phyloP scores from a whole-genome alignment of 2,329 filamentous ascomycete genomes.

The Stenocarpella maydis region DNA sequence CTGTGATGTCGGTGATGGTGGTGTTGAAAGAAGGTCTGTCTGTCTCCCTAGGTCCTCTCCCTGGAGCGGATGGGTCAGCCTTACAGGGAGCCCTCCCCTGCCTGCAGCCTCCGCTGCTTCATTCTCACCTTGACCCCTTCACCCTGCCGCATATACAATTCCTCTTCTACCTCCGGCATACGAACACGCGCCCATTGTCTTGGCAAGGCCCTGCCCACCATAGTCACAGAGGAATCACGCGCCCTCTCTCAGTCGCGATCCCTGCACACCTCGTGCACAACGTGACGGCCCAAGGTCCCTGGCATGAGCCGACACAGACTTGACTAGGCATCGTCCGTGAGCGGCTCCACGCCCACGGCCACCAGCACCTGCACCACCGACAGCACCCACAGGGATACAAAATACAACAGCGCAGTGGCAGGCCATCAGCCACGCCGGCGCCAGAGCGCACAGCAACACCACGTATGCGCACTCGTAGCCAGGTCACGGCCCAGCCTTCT shows the following conservation, averaged over 20 bases:
- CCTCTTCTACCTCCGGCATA: slow-evolving; percentile 8
- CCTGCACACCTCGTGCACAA: not conserved
- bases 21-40: not conserved
- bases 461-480: slow-evolving; percentile 9
- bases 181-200: not conserved
- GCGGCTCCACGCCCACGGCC: slow-evolving; percentile 15
- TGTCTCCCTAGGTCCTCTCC: not conserved
- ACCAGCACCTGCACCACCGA: not conserved
- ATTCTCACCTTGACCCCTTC: slow-evolving; percentile 12
- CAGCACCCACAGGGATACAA: not conserved
- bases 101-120: not conserved
- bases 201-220: not conserved
- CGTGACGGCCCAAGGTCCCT: slow-evolving; percentile 19
- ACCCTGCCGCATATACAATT: slow-evolving; percentile 3
- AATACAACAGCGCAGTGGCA: not conserved
- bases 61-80: slow-evolving; percentile 1
- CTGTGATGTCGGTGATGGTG: too few species aligned
- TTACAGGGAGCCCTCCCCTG: slow-evolving; percentile 27
- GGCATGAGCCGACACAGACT: slow-evolving; percentile 24
- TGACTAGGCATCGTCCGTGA: slow-evolving; percentile 33
- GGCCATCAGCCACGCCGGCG: not conserved
- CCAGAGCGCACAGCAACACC: not conserved
- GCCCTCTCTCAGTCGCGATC: not conserved
- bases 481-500: slow-evolving; percentile 9
- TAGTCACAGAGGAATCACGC: not conserved